Evolutionary conservation across 129 eudicot genomes (phyloP).

Genomic region (Centaurea solstitialis): DNA sequence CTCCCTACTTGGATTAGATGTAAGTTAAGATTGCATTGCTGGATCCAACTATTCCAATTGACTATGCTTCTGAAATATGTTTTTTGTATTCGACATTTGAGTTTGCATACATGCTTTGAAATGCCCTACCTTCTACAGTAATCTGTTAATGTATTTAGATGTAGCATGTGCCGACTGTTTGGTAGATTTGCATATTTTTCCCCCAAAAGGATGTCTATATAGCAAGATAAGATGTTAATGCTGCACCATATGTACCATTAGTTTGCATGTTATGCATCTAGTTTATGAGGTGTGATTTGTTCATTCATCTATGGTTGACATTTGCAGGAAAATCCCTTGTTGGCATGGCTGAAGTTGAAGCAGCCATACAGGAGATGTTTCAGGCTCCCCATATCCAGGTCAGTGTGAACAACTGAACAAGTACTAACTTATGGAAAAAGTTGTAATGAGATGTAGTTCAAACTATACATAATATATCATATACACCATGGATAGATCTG

Average conservation of each 20-base stretch:
- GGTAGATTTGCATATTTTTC: background rate
- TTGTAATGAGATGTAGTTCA: background rate
- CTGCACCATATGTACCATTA: background rate
- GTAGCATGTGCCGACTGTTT: background rate
- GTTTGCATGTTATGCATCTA: background rate
- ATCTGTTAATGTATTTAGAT: background rate
- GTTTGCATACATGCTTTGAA: slow-evolving; percentile 9
- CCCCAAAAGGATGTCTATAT: background rate
- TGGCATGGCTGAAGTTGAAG: slow-evolving; percentile 90
- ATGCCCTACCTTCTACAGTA: background rate
- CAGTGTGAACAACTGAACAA: slow-evolving; percentile 15
- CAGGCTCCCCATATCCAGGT: slow-evolving; percentile 99
- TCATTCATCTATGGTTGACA: background rate
- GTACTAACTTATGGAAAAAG: background rate
- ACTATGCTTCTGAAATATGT: background rate
- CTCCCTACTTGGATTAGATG: background rate
- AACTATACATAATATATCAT: too few species aligned
- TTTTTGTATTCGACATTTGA: background rate
- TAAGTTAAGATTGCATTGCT: background rate
- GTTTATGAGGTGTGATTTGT: background rate
- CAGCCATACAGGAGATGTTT: slow-evolving; percentile 98
- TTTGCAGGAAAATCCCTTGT: slow-evolving; percentile 67
- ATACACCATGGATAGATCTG: too few species aligned
- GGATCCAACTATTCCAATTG: background rate
- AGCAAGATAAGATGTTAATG: background rate